phyloP scores from a whole-genome alignment of 345 rosid species.

The Reutealis trisperma region DNA sequence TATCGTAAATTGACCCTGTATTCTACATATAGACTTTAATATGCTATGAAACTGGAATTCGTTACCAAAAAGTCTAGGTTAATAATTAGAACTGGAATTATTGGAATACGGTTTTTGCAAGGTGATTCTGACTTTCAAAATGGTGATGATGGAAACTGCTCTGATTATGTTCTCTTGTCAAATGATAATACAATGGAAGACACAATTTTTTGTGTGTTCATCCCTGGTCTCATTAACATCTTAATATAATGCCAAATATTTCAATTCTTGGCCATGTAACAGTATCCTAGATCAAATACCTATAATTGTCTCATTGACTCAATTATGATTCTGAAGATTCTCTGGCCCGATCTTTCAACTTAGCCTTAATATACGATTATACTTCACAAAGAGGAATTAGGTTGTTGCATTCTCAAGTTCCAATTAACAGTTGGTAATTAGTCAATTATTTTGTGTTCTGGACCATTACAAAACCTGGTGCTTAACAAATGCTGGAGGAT shows the following conservation, averaged over 20 bases:
- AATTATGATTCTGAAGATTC: not conserved
- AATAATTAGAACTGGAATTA: not conserved
- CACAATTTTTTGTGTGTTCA: not conserved
- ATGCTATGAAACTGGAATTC: not conserved
- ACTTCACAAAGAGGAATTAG: not conserved
- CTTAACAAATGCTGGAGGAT: not conserved
- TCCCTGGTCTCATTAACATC: not conserved
- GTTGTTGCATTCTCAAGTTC: not conserved
- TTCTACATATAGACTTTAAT: constrained; percentile 1
- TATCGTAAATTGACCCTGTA: not conserved
- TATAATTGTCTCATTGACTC: not conserved
- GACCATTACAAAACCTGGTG: not conserved
- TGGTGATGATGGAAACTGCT: constrained; percentile 1
- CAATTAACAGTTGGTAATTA: not conserved
- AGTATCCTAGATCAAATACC: not conserved
- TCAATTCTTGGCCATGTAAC: not conserved
- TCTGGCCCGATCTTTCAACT: not conserved
- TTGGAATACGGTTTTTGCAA: not conserved
- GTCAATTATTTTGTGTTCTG: not conserved
- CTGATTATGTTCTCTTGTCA: not conserved
- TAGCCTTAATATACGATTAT: not conserved
- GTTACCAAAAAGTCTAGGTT: not conserved
- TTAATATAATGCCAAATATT: not conserved
- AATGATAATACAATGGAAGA: constrained; percentile 3
- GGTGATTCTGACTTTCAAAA: not conserved